phyloP scores from a whole-genome alignment of 345 rosid species.

The Schrenkiella parvula region DNA sequence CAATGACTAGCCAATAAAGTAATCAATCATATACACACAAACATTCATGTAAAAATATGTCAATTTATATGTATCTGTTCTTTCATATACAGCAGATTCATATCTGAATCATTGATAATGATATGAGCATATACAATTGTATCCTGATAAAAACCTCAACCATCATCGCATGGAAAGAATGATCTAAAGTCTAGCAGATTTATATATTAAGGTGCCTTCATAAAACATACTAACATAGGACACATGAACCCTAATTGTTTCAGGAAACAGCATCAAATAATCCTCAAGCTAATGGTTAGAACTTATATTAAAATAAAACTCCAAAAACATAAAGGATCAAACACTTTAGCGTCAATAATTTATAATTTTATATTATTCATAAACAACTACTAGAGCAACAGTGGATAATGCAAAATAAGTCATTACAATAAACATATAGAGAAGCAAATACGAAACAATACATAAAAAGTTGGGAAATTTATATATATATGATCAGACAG shows the following conservation, averaged over 20 bases:
- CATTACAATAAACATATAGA: slow-evolving; percentile 3
- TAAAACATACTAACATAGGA: not conserved
- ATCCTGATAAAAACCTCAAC: not conserved
- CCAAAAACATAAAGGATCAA: not conserved
- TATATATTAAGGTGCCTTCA: not conserved
- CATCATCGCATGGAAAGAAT: slow-evolving; percentile 20
- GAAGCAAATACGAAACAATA: slow-evolving; percentile 17
- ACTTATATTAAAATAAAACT: not conserved
- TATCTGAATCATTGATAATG: not conserved
- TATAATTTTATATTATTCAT: slow-evolving; percentile 9
- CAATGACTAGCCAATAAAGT: not conserved
- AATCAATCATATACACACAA: not conserved
- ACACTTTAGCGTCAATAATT: not conserved
- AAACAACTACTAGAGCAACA: slow-evolving; percentile 21
- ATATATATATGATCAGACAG: slow-evolving; percentile 13
- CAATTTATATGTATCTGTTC: not conserved
- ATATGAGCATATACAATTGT: not conserved
- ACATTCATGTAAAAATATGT: not conserved
- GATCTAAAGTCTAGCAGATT: not conserved
- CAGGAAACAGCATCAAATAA: not conserved
- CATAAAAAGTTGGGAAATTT: not conserved
- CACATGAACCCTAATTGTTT: slow-evolving; percentile 23
- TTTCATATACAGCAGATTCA: not conserved
- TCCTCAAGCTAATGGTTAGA: not conserved
- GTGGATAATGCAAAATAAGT: not conserved